Percentiles rank a stretch among this genome's conserved stretches.
Evolutionary conservation across 2,329 filamentous ascomycete species (phyloP).

Genomic region (Penicillium sp.): DNA sequence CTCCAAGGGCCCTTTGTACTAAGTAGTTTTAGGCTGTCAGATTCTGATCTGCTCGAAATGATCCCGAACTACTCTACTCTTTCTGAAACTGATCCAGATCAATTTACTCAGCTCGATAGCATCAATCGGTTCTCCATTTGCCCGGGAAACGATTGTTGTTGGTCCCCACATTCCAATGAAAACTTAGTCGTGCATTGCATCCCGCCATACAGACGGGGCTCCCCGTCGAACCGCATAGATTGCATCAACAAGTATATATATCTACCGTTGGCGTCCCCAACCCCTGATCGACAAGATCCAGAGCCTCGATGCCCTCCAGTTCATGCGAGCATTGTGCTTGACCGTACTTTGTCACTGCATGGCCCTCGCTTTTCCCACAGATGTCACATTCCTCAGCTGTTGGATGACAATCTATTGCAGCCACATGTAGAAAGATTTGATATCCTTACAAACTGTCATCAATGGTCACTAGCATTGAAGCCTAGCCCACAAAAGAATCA

Average conservation of each 20-base stretch:
- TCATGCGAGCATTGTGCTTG: conserved; percentile 7
- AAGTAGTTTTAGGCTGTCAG: neutral
- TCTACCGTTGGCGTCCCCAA: conserved; percentile 5
- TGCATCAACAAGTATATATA: conserved; percentile 17
- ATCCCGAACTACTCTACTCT: neutral
- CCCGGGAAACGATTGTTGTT: neutral
- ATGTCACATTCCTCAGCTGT: conserved; percentile 21
- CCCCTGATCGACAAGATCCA: conserved; percentile 22
- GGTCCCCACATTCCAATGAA: conserved; percentile 28
- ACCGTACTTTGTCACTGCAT: conserved; percentile 4
- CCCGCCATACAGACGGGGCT: conserved; percentile 13
- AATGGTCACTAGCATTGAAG: no score
- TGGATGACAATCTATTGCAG: conserved; percentile 2
- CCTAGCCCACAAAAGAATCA: neutral
- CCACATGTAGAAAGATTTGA: conserved; percentile 3
- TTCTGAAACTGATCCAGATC: conserved; percentile 6
- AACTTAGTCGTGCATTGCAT: conserved; percentile 26
- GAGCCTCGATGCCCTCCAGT: conserved; percentile 3
- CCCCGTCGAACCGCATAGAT: conserved; percentile 8
- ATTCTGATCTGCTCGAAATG: neutral
- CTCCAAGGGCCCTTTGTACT: neutral
- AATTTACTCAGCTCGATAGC: neutral
- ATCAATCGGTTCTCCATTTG: neutral
- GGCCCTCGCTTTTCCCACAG: conserved; percentile 17
- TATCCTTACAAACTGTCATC: neutral